These are phyloP conservation scores for Syzygium oleosum DNA, from an alignment of 345 rosid genomes.

Conservation along the genomic window DNA sequence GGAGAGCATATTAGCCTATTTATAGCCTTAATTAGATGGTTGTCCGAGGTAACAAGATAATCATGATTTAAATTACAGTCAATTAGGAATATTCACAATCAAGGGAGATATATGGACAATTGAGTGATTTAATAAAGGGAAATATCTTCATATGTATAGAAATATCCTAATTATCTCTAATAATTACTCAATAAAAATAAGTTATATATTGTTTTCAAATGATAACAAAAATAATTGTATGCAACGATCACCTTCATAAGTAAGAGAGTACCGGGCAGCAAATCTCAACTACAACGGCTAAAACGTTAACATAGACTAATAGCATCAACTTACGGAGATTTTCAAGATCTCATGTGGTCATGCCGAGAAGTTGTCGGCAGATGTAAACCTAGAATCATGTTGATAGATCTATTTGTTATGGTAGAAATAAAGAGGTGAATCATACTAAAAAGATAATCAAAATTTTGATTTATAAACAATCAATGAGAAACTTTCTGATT, in stretches of 20 bases:
- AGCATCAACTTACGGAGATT: neutral
- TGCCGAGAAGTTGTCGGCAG: neutral
- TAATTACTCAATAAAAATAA: neutral
- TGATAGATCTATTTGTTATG: neutral
- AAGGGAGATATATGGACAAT: neutral
- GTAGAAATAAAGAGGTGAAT: neutral
- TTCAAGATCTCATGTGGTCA: neutral
- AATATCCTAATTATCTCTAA: neutral
- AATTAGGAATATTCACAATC: too few relatives aligned
- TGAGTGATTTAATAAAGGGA: too few relatives aligned
- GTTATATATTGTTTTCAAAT: neutral
- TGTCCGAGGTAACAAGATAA: neutral
- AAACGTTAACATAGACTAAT: neutral
- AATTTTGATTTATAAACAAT: neutral
- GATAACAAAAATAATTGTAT: neutral
- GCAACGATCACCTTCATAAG: neutral
- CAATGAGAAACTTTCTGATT: neutral
- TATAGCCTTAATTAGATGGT: too few relatives aligned
- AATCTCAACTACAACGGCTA: neutral
- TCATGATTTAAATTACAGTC: neutral
- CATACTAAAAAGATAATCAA: neutral
- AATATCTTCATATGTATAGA: neutral
- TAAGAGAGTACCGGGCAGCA: neutral
- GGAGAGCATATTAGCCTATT: neutral
- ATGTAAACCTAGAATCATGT: neutral